phyloP scores from a whole-genome alignment of 2,329 filamentous ascomycete genomes.

The Colletotrichum liaoningense region DNA sequence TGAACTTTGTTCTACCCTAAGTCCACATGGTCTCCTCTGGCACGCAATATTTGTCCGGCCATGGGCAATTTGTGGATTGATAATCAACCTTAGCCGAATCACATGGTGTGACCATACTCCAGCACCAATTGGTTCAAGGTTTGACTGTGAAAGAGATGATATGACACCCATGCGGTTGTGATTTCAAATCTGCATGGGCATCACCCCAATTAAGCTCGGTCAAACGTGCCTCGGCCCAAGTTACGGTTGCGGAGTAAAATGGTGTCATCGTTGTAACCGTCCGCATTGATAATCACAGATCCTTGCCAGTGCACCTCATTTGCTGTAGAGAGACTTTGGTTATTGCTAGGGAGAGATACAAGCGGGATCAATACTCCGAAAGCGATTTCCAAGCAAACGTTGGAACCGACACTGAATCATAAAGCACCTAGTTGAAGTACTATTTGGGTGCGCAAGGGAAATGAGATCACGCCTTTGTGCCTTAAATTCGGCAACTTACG shows the following conservation, averaged over 20 bases:
- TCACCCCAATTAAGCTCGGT: background rate
- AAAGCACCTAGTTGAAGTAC: too few relatives aligned
- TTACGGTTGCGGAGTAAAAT: background rate
- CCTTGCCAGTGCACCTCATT: background rate
- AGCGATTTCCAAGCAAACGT: too few relatives aligned
- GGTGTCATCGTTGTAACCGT: background rate
- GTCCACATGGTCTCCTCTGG: constrained; percentile 33
- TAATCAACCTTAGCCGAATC: constrained; percentile 37
- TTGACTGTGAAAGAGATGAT: background rate
- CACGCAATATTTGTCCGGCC: constrained; percentile 39
- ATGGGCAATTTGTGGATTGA: constrained; percentile 37
- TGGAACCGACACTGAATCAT: too few relatives aligned
- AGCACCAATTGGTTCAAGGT: background rate
- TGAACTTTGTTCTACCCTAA: background rate
- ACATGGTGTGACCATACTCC: background rate
- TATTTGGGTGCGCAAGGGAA: too few relatives aligned
- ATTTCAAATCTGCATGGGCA: constrained; percentile 12
- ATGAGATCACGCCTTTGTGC: too few relatives aligned
- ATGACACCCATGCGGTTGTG: background rate
- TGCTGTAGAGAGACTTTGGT: too few relatives aligned
- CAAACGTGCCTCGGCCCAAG: background rate
- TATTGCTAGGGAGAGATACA: too few relatives aligned
- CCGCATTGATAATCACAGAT: background rate
- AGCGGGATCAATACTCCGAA: too few relatives aligned
- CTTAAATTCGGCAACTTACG: too few relatives aligned